Evolutionary conservation across 1,284 basidiomycete species (phyloP), one percentile per base, ranked within the genome.

Genomic region (Wallemia hederae): DNA sequence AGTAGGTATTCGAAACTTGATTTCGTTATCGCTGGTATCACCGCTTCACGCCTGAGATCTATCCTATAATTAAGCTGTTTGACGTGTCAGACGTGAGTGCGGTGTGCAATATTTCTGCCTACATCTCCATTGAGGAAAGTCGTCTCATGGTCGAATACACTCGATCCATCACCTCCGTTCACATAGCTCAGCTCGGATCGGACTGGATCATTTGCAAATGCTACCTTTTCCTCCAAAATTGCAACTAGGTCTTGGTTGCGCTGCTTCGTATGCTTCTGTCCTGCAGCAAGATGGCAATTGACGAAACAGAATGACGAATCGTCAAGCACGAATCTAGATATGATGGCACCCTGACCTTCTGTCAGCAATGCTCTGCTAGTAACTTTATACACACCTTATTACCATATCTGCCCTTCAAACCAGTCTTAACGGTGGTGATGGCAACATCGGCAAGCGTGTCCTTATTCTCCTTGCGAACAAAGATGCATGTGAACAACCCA

Each of bases 201-300:
- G 1, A 71, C 67, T 17, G 72, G 66, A 14, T 70, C 67, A 3
- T 68, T 64, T 3, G 73, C 70, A 62, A 90, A 82, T 1, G 88
- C 74, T 1, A 76, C 71, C 63, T 81, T 81, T 66, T 85, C 82
- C 66, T 94, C 90, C 62, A 94, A 71, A 62, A 92, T 84, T 0
- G 81, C 83, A 0, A 81, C 81, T 2, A 90, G 74, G 69, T 97
- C 90, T 0, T 81, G 80, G 67, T 94, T 96, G 3, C 92, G 76
- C 63, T 83, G 77, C 9, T 83, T 77, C 27, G 85, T 78, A 58
- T 85, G 81, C 63, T 78, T 77, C 68, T 94, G 90, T 1, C 92
- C 91, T 1, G 92, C 91, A 2, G 91, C 92, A 59, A 98, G 76
- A 74, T 98, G 92, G 65, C 87, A 88, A 71, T 98, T 98, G 73